A percentile compares a stretch with the other conserved stretches of the same genome.
phyloP scores from a whole-genome alignment of 1,284 basidiomycete genomes.

The Neolentinus lepideus region DNA sequence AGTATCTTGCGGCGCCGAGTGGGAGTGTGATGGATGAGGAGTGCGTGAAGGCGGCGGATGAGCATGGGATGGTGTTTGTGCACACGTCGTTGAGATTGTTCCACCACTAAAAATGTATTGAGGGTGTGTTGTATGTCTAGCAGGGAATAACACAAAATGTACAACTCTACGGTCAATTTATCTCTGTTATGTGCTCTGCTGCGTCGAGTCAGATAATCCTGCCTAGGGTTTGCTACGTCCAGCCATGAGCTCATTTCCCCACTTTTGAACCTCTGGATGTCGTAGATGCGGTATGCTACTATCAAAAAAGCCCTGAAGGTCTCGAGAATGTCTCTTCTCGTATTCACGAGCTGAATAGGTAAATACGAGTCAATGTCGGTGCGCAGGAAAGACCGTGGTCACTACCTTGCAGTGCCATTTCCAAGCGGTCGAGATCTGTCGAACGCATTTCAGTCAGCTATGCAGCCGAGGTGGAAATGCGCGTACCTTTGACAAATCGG shows the following conservation, averaged over 20 bases:
- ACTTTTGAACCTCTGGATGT: constrained; percentile 71
- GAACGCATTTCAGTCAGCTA: too few relatives aligned
- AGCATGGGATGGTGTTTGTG: constrained; percentile 83
- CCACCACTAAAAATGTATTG: constrained; percentile 55
- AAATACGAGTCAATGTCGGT: neutral
- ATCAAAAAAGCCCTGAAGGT: constrained; percentile 70
- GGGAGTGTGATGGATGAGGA: constrained; percentile 97
- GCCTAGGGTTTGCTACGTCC: constrained; percentile 35
- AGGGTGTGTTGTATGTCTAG: too few relatives aligned
- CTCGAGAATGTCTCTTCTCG: constrained; percentile 42
- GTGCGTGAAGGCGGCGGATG: constrained; percentile 91
- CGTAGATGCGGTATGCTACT: constrained; percentile 64
- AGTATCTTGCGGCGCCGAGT: constrained; percentile 89
- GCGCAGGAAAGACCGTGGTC: neutral
- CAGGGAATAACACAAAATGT: too few relatives aligned
- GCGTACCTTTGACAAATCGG: constrained; percentile 82
- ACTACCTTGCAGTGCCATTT: constrained; percentile 81
- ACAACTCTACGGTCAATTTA: too few relatives aligned
- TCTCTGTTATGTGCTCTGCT: too few relatives aligned
- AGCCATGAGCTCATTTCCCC: constrained; percentile 61
- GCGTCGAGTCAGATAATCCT: neutral
- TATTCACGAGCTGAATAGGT: constrained; percentile 57
- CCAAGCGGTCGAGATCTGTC: constrained; percentile 85
- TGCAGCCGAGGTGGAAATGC: too few relatives aligned
- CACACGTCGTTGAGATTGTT: constrained; percentile 80